phyloP scores from a whole-genome alignment of 2,329 filamentous ascomycete genomes.

The Ophiostoma himal-ulmi region DNA sequence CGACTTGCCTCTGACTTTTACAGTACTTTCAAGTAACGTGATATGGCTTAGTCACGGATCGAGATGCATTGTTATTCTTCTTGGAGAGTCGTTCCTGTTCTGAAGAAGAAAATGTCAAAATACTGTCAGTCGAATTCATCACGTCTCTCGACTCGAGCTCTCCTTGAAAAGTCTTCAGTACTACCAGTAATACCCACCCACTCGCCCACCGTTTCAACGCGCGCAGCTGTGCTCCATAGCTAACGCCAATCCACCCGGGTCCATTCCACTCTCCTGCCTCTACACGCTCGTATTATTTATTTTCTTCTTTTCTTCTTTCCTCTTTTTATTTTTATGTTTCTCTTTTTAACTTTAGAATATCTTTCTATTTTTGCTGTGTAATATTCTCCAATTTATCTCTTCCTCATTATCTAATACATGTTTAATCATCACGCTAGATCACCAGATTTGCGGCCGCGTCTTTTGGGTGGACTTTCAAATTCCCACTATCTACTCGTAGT shows the following conservation, averaged over 20 bases:
- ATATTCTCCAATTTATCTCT: not conserved
- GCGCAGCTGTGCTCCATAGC: not conserved
- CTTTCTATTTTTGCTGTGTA: not conserved
- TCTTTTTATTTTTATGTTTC: not conserved
- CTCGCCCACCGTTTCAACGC: not conserved
- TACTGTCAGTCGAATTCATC: too few relatives aligned
- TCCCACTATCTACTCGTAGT: too few relatives aligned
- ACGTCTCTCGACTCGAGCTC: not conserved
- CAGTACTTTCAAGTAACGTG: not conserved
- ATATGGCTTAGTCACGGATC: not conserved
- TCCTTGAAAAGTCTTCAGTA: not conserved
- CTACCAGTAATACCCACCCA: not conserved
- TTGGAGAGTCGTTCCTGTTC: too few relatives aligned
- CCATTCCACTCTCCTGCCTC: not conserved
- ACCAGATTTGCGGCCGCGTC: constrained; percentile 8
- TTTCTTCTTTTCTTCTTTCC: not conserved
- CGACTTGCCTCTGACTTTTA: not conserved
- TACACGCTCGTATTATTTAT: not conserved
- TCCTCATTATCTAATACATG: not conserved
- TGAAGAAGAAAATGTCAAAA: too few relatives aligned
- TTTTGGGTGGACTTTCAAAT: not conserved
- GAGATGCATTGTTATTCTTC: too few relatives aligned
- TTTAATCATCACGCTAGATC: constrained; percentile 9
- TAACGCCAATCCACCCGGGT: not conserved
- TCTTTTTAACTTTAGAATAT: not conserved